Evolutionary conservation across 164 flowering plant genomes (phyloP).

Genomic region (Macadamia tetraphylla): DNA sequence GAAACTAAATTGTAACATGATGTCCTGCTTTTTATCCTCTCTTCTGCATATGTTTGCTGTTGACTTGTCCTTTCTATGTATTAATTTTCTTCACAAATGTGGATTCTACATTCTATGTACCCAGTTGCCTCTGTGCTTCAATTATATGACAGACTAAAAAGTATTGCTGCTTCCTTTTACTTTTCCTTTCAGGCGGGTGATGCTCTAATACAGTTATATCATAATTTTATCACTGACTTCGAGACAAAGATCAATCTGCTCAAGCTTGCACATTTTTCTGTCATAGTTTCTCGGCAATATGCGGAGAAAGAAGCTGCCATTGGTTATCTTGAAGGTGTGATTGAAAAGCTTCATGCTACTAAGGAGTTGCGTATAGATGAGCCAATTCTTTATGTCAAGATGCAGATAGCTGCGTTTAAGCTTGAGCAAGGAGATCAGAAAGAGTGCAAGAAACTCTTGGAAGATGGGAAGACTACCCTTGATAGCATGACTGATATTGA

Average conservation of each 20-base stretch:
- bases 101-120: neutral
- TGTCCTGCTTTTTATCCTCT: neutral
- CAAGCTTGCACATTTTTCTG: constrained; percentile 96
- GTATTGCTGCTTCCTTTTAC: no score
- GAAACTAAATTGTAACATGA: neutral
- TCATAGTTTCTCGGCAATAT: constrained; percentile 84
- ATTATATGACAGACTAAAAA: neutral
- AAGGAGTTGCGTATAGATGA: constrained; percentile 79
- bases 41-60: neutral
- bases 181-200: constrained; percentile 71
- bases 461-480: constrained; percentile 81
- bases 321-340: constrained; percentile 73
- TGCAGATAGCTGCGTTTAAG: constrained; percentile 79
- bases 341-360: constrained; percentile 73
- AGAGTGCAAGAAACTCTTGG: constrained; percentile 85
- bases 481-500: constrained; percentile 97
- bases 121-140: neutral
- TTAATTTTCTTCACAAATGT: no score
- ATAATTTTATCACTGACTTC: constrained; percentile 89
- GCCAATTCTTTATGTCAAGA: constrained; percentile 74
- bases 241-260: constrained; percentile 97
- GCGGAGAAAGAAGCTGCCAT: constrained; percentile 82
- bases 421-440: constrained; percentile 77
- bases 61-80: no score
- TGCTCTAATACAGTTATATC: constrained; percentile 79